Conservation (phyloP, 495 filamentous ascomycete genomes). For the Penicillium taxi region DNA sequence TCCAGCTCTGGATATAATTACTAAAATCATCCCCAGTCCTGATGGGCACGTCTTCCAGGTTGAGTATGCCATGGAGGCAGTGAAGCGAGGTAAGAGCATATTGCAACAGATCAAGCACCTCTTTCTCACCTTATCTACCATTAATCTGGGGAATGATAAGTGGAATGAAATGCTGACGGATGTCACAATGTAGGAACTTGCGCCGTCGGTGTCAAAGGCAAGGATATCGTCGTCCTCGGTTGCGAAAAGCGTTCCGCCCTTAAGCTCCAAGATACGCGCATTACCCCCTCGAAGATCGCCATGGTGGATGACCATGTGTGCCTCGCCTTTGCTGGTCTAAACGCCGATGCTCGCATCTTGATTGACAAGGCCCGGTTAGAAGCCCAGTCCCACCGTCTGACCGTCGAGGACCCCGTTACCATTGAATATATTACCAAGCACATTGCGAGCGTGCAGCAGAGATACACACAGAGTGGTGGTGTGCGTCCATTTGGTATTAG, state of each 20-base stretch:
- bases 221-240: slow-evolving; percentile 87
- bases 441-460: slow-evolving; percentile 92
- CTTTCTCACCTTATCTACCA: not conserved
- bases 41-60: slow-evolving; percentile 99
- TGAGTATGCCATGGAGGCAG: slow-evolving; percentile 97
- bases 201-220: slow-evolving; percentile 94
- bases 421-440: slow-evolving; percentile 99
- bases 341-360: slow-evolving; percentile 93
- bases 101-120: slow-evolving; percentile 1
- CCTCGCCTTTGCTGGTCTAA: slow-evolving; percentile 93
- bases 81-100: slow-evolving; percentile 73
- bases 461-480: slow-evolving; percentile 96
- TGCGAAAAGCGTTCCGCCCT: slow-evolving; percentile 98
- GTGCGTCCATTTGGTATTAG: slow-evolving; percentile 96
- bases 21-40: slow-evolving; percentile 53
- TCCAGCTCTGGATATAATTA: slow-evolving; percentile 13
- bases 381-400: slow-evolving; percentile 93
- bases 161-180: slow-evolving; percentile 11
- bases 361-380: slow-evolving; percentile 96
- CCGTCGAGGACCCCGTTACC: slow-evolving; percentile 94
- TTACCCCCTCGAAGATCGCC: slow-evolving; percentile 96
- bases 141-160: not conserved
- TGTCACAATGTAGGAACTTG: slow-evolving; percentile 63
- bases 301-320: slow-evolving; percentile 90
- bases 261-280: slow-evolving; percentile 98